These are phyloP conservation scores for Lablab purpureus DNA, from an alignment of 306 rosid species.

Conservation along the genomic window DNA sequence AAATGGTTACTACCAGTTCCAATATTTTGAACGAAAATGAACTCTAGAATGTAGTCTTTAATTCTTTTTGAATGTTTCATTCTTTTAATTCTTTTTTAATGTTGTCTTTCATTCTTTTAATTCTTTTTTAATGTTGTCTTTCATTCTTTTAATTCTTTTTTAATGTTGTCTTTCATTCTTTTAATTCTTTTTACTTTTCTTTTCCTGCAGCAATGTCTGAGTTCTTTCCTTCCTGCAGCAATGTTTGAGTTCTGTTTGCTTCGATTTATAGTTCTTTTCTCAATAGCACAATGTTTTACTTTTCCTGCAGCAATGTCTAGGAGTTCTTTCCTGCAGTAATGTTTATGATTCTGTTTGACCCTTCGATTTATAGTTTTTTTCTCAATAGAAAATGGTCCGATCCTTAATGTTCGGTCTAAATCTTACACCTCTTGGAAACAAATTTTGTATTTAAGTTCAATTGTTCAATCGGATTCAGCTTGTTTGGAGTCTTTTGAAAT, in stretches of 20 bases:
- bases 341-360: neutral
- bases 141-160: too few relatives aligned
- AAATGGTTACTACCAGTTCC: neutral
- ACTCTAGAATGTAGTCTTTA: neutral
- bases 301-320: neutral
- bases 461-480: neutral
- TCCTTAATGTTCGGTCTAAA: neutral
- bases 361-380: neutral
- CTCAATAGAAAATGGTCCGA: neutral
- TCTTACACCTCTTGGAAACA: neutral
- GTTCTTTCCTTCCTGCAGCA: constrained; percentile 18
- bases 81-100: constrained; percentile 4
- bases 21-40: constrained; percentile 4
- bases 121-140: too few relatives aligned
- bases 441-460: neutral
- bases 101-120: neutral
- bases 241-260: neutral
- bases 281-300: too few relatives aligned
- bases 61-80: constrained; percentile 6
- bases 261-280: neutral
- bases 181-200: constrained; percentile 11
- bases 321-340: neutral
- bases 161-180: too few relatives aligned
- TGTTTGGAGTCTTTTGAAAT: neutral
- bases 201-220: neutral